These are phyloP conservation scores for Parachaetomium inaequale DNA, from an alignment of 495 filamentous ascomycete genomes.

Conservation along the genomic window DNA sequence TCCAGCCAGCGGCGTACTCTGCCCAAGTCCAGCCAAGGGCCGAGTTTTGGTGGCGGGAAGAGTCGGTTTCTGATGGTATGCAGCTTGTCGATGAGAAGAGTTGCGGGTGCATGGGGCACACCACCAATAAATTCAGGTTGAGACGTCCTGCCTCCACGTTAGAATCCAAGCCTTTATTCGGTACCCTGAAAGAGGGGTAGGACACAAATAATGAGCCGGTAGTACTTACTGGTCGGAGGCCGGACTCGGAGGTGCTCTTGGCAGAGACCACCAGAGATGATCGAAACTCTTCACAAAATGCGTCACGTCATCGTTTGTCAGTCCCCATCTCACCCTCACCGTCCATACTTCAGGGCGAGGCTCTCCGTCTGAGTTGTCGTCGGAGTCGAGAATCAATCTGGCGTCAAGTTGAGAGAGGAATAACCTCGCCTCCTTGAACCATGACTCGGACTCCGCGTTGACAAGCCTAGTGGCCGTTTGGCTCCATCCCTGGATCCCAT, in stretches of 20 bases:
- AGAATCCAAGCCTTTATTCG: background rate
- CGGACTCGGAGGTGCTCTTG: background rate
- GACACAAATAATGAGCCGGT: background rate
- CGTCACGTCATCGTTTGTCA: background rate
- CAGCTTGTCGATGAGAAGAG: background rate
- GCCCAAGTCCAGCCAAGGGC: background rate
- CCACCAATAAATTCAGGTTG: no score
- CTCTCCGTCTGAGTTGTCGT: background rate
- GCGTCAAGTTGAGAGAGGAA: background rate
- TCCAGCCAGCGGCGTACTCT: background rate
- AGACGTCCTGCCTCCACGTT: background rate
- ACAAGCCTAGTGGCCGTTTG: background rate
- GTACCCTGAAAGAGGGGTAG: no score
- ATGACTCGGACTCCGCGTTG: background rate
- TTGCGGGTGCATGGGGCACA: background rate
- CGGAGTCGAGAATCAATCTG: background rate
- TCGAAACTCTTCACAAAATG: background rate
- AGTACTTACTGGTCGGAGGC: background rate
- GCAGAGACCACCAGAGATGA: no score
- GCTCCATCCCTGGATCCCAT: background rate
- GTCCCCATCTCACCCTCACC: background rate
- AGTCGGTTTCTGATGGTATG: background rate
- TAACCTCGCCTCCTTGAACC: background rate
- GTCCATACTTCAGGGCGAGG: no score
- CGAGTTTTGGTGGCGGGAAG: background rate